phyloP scores from a whole-genome alignment of 2,329 filamentous ascomycete genomes.

The Pestalotiopsis sp. region DNA sequence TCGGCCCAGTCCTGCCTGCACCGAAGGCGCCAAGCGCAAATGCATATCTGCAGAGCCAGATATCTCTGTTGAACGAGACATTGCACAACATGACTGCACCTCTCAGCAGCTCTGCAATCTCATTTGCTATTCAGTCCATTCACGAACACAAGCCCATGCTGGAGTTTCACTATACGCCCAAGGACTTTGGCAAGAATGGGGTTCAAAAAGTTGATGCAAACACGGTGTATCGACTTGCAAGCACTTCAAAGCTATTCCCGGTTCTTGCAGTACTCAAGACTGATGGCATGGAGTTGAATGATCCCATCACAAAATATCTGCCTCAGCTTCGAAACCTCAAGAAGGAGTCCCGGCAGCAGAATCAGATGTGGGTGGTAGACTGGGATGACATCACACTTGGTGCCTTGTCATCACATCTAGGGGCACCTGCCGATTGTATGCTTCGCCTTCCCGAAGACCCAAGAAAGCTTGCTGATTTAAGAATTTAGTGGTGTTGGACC shows the following conservation, averaged over 20 bases:
- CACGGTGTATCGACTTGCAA: constrained; percentile 6
- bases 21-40: neutral
- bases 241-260: constrained; percentile 6
- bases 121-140: constrained; percentile 32
- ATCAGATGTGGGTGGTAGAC: constrained; percentile 24
- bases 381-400: constrained; percentile 29
- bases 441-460: neutral
- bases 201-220: constrained; percentile 9
- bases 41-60: neutral
- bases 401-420: constrained; percentile 27
- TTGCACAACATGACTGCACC: neutral
- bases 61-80: neutral
- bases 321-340: constrained; percentile 15
- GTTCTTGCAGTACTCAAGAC: constrained; percentile 1
- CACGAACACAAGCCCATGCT: constrained; percentile 24
- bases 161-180: constrained; percentile 29
- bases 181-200: constrained; percentile 15
- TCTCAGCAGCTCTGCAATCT: constrained; percentile 35
- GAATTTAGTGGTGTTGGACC: neutral
- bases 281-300: constrained; percentile 5
- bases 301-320: constrained; percentile 8
- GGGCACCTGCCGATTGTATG: constrained; percentile 1
- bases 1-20: constrained; percentile 2
- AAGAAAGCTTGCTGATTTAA: neutral
- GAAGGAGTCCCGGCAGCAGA: constrained; percentile 7